These are phyloP conservation scores for Boechera retrofracta DNA, from an alignment of 345 rosid genomes.

Conservation along the genomic window DNA sequence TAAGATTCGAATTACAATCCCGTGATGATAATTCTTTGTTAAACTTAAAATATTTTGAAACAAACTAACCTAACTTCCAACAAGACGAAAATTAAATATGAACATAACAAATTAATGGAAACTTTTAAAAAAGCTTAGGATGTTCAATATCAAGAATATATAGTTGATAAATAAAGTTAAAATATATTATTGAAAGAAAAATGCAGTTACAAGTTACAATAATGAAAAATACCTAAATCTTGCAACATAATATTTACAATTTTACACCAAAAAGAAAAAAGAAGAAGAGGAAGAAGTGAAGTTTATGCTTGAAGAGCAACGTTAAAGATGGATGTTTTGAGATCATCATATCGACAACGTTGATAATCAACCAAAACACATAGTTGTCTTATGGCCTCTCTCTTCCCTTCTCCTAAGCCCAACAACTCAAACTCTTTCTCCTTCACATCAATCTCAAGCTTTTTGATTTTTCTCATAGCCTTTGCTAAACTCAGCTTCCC, in stretches of 20 bases:
- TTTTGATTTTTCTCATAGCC: conserved; percentile 43
- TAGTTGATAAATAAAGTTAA: neutral
- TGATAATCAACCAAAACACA: conserved; percentile 84
- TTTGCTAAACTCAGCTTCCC: conserved; percentile 51
- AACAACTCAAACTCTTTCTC: conserved; percentile 57
- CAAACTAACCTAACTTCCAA: neutral
- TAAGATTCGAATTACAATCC: neutral
- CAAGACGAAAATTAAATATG: no score
- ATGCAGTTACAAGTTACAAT: neutral
- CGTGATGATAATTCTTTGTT: neutral
- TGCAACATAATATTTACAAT: conserved; percentile 27
- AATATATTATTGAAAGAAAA: neutral
- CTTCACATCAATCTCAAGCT: conserved; percentile 51
- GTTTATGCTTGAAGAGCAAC: conserved; percentile 43
- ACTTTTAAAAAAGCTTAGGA: neutral
- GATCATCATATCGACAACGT: conserved; percentile 62
- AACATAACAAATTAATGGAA: neutral
- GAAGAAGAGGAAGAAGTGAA: neutral
- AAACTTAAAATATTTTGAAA: neutral
- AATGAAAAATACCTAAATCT: neutral
- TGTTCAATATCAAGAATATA: neutral
- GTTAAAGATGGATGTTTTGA: conserved; percentile 57
- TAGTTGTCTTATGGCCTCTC: conserved; percentile 93
- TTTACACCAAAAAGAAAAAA: neutral
- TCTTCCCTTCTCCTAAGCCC: conserved; percentile 71